Percentiles rank a stretch among this genome's conserved stretches.
Evolutionary conservation across 768 basidiomycete species (phyloP).

Genomic region (Macrocybe gigantea): DNA sequence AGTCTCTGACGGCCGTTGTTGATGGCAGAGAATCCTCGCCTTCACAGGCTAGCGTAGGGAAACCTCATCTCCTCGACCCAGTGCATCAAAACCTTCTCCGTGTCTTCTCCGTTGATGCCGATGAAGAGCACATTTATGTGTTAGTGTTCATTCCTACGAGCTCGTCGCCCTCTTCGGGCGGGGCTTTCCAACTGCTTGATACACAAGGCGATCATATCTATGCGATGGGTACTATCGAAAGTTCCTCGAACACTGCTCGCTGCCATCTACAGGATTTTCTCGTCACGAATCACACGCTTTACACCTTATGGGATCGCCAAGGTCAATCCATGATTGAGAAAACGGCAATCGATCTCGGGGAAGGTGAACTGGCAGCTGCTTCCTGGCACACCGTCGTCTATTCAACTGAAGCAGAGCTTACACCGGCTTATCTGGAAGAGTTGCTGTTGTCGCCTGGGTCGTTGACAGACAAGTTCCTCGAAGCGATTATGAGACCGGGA

Average conservation of each 20-base stretch:
- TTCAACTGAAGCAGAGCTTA: constrained; percentile 69
- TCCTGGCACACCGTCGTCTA: constrained; percentile 55
- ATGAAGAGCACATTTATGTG: constrained; percentile 52
- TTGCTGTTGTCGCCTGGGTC: constrained; percentile 67
- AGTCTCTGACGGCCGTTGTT: constrained; percentile 34
- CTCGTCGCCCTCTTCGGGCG: constrained; percentile 60
- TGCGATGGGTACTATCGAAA: constrained; percentile 53
- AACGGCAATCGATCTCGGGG: constrained; percentile 38
- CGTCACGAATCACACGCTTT: constrained; percentile 49
- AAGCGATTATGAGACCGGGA: constrained; percentile 81
- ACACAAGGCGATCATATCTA: constrained; percentile 52
- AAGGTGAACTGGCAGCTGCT: constrained; percentile 22
- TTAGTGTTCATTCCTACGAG: constrained; percentile 71
- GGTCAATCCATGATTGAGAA: constrained; percentile 68
- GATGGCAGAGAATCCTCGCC: constrained; percentile 26
- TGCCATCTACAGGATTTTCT: constrained; percentile 76
- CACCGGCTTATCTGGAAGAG: constrained; percentile 86
- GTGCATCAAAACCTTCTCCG: constrained; percentile 60
- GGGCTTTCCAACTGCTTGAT: constrained; percentile 69
- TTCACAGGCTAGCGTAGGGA: constrained; percentile 21
- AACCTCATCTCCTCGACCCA: constrained; percentile 47
- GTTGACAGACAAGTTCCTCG: constrained; percentile 72
- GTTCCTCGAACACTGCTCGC: constrained; percentile 53
- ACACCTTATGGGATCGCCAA: constrained; percentile 77
- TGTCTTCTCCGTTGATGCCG: constrained; percentile 44